Percentiles rank a stretch among this genome's conserved stretches.
Evolutionary conservation across 371 early-diverging fungal genomes (phyloP).

Genomic region (Mucor racemosus): DNA sequence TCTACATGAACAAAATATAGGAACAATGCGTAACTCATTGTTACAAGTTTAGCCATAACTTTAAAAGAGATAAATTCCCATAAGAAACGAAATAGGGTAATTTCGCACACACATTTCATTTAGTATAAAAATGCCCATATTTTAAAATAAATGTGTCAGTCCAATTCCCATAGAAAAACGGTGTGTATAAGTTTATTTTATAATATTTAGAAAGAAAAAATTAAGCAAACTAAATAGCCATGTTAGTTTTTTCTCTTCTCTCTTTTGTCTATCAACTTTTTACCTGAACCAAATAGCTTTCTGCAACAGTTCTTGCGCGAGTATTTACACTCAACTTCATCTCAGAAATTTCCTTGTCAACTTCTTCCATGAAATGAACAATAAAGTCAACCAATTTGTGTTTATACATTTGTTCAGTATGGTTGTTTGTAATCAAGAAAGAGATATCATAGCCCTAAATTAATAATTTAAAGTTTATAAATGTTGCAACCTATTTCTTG

Average conservation of each 20-base stretch:
- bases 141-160: background rate
- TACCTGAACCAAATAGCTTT: conserved; percentile 74
- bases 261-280: conserved; percentile 1
- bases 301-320: conserved; percentile 93
- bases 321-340: conserved; percentile 97
- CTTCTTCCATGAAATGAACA: conserved; percentile 98
- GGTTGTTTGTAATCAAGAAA: conserved; percentile 94
- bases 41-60: background rate
- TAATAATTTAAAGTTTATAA: too few relatives aligned
- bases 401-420: conserved; percentile 96
- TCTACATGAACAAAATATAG: background rate
- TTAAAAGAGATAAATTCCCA: background rate
- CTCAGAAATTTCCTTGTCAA: conserved; percentile 98
- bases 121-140: background rate
- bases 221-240: conserved; percentile 19
- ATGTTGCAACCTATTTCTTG: background rate
- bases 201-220: background rate
- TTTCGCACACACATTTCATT: background rate
- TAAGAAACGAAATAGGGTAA: background rate
- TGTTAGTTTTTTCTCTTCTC: background rate
- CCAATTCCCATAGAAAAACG: conserved; percentile 3
- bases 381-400: conserved; percentile 98
- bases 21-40: background rate
- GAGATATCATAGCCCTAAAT: conserved; percentile 92
- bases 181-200: background rate